Conservation (phyloP, 129 eudicot genomes). For the Scalesia atractyloides region DNA sequence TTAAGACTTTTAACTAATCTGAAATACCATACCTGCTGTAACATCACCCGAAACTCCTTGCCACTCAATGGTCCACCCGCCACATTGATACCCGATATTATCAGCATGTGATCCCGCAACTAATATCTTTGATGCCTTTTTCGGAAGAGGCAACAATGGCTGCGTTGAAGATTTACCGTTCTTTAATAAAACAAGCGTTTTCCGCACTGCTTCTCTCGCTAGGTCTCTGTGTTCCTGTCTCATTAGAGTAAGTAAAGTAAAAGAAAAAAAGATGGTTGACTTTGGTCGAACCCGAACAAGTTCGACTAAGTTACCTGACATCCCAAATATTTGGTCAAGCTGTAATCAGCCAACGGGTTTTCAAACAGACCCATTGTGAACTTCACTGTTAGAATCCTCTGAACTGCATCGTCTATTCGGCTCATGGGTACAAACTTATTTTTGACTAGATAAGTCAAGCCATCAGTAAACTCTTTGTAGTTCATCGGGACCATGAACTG, state of each 20-base stretch:
- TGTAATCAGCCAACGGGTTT: conserved; percentile 59
- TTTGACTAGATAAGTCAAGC: conserved; percentile 49
- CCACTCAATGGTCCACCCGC: conserved; percentile 84
- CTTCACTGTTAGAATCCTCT: conserved; percentile 63
- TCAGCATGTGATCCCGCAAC: conserved; percentile 77
- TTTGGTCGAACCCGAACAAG: background rate
- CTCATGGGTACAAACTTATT: conserved; percentile 49
- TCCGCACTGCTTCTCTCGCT: conserved; percentile 80
- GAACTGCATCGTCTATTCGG: conserved; percentile 66
- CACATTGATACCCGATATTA: conserved; percentile 72
- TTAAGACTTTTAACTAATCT: background rate
- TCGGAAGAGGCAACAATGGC: conserved; percentile 68
- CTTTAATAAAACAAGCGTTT: conserved; percentile 66
- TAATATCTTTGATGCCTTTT: conserved; percentile 53
- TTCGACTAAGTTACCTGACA: conserved; percentile 40
- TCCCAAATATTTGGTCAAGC: conserved; percentile 59
- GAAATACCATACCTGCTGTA: conserved; percentile 42
- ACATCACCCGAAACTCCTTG: conserved; percentile 60
- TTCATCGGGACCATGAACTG: conserved; percentile 68
- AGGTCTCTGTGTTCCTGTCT: conserved; percentile 61
- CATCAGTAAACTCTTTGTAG: conserved; percentile 60
- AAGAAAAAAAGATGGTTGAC: background rate
- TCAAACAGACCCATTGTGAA: conserved; percentile 69
- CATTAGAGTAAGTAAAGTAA: background rate
- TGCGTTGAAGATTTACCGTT: conserved; percentile 47